Evolutionary conservation across 331 rosid genomes (phyloP), one percentile per base, ranked within the genome.

Genomic region (Dryas integrifolia): DNA sequence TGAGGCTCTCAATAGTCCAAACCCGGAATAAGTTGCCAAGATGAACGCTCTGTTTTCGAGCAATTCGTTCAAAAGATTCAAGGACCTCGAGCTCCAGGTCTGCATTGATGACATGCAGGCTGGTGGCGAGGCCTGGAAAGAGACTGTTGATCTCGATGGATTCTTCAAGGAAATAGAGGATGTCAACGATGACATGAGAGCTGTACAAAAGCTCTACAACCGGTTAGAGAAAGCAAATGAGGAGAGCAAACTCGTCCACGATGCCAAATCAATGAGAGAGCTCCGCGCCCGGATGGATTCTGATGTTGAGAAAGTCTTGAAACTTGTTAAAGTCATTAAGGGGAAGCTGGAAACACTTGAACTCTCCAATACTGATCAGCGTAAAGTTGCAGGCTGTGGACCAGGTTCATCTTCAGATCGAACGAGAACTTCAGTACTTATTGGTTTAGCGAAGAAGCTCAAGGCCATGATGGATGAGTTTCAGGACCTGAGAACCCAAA

Each of bases 381-480:
- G 8, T 7, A 15, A 58, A 15, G 16, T 58, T 5, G 8, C 47
- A 0, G 21, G 67, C 6, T 71, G 46, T 47, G 67, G 67, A 5
- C 4, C 38, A 26, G 67, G 75, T 26, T 71, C 75, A 14, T 71
- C 75, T 58, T 71, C 67, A 5, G 67, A 58, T 46, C 68, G 95
- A 69, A 89, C 91, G 0, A 70, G 92, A 59, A 77, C 92, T 12
- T 89, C 92, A 2, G 82, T 89, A 41, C 80, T 85, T 7, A 41
- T 82, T 70, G 88, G 95, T 8, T 83, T 89, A 75, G 86, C 80
- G 18, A 86, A 83, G 77, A 89, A 86, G 67, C 80, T 89, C 6
- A 86, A 83, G 72, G 83, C 74, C 60, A 44, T 77, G 80, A 89
- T 89, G 85, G 85, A 86, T 67, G 89, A 86, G 45, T 89, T 86